Evolutionary conservation across 164 flowering plant genomes (phyloP).

Genomic region (Litsea cubeba): DNA sequence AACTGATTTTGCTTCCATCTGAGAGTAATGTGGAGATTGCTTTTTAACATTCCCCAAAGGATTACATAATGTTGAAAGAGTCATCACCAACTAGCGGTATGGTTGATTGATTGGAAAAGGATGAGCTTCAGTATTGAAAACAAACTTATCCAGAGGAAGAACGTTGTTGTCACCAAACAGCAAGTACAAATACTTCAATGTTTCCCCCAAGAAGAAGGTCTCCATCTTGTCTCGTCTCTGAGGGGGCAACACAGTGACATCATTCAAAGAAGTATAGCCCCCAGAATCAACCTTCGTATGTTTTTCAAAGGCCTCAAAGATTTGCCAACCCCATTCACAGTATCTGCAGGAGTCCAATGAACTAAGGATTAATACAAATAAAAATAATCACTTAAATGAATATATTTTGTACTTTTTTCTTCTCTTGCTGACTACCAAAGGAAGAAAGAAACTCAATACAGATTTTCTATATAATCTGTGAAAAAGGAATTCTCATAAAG

Average conservation of each 20-base stretch:
- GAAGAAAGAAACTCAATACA: background rate
- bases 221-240: conserved; percentile 92
- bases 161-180: conserved; percentile 59
- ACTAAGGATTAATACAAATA: background rate
- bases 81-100: conserved; percentile 9
- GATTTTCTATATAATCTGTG: background rate
- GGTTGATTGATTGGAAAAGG: conserved; percentile 57
- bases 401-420: background rate
- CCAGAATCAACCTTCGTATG: conserved; percentile 80
- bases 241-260: conserved; percentile 83
- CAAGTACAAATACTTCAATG: conserved; percentile 80
- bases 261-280: conserved; percentile 82
- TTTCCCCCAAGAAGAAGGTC: conserved; percentile 95
- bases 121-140: conserved; percentile 95
- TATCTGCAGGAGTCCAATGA: conserved; percentile 45
- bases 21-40: background rate
- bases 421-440: background rate
- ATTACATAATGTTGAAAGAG: background rate
- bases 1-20: conserved; percentile 3
- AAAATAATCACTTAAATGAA: background rate
- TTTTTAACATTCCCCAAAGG: background rate
- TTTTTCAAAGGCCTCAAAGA: conserved; percentile 89
- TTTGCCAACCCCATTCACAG: conserved; percentile 96
- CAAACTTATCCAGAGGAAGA: conserved; percentile 80
- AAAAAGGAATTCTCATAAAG: background rate